Evolutionary conservation across 2,329 filamentous ascomycete species (phyloP).

Genomic region (Neurospora crassa): DNA sequence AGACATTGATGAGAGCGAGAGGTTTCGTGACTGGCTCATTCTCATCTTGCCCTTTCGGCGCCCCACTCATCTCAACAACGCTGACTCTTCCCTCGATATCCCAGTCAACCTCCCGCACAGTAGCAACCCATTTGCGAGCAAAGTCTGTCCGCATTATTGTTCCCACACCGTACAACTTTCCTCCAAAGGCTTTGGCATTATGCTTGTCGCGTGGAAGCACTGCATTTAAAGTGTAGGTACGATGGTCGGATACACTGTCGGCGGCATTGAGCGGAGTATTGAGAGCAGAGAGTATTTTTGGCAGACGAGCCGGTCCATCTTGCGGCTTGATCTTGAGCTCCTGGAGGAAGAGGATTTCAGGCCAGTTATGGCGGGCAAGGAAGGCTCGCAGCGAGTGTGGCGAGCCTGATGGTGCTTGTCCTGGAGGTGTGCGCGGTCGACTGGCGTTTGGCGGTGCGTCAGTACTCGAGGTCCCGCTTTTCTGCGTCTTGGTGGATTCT

Average conservation of each 20-base stretch:
- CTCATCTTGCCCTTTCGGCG: not conserved
- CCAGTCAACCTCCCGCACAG: slow-evolving; percentile 34
- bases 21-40: slow-evolving; percentile 6
- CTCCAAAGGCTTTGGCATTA: slow-evolving; percentile 39
- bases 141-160: slow-evolving; percentile 38
- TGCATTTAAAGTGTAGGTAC: slow-evolving; percentile 26
- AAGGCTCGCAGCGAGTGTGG: slow-evolving; percentile 13
- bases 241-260: slow-evolving; percentile 1
- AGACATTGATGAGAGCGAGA: slow-evolving; percentile 41
- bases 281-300: slow-evolving; percentile 11
- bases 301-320: not conserved
- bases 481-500: not conserved
- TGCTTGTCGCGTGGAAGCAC: slow-evolving; percentile 36
- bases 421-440: not conserved
- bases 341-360: slow-evolving; percentile 19
- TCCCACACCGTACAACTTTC: slow-evolving; percentile 43
- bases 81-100: slow-evolving; percentile 41
- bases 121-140: slow-evolving; percentile 16
- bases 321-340: slow-evolving; percentile 17
- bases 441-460: not conserved
- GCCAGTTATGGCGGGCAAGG: slow-evolving; percentile 17
- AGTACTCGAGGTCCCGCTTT: not conserved
- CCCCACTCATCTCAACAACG: slow-evolving; percentile 28
- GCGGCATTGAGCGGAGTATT: slow-evolving; percentile 10
- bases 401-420: not conserved